A percentile compares a stretch with the other conserved stretches of the same genome.
Conservation (phyloP, 2,329 filamentous ascomycete genomes). For the Gremmenia infestans region DNA sequence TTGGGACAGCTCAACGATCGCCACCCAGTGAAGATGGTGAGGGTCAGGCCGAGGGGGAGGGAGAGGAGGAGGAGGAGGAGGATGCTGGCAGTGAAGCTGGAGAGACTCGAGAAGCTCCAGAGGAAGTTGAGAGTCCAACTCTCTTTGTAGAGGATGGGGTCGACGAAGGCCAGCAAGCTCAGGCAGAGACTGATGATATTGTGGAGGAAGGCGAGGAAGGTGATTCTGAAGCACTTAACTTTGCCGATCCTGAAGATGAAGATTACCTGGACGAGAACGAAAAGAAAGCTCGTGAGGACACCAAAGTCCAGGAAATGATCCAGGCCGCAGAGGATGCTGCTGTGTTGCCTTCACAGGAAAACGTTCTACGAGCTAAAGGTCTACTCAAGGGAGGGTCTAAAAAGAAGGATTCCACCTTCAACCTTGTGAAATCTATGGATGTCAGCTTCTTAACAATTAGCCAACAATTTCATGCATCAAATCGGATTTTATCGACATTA, state of each 20-base stretch:
- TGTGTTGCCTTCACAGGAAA: constrained; percentile 23
- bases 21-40: constrained; percentile 14
- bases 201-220: constrained; percentile 1
- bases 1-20: constrained; percentile 15
- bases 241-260: constrained; percentile 16
- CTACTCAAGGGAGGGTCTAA: constrained; percentile 50
- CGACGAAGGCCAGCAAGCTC: neutral
- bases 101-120: neutral
- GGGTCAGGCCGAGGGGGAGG: constrained; percentile 5
- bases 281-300: constrained; percentile 30
- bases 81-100: constrained; percentile 10
- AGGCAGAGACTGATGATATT: neutral
- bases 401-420: constrained; percentile 54
- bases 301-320: constrained; percentile 31
- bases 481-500: constrained; percentile 34
- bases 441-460: constrained; percentile 21
- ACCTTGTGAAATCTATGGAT: constrained; percentile 36
- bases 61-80: constrained; percentile 12
- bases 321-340: constrained; percentile 26
- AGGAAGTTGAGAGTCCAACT: constrained; percentile 1
- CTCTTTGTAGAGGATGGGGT: constrained; percentile 9
- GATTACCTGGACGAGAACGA: constrained; percentile 28
- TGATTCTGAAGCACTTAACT: neutral
- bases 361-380: constrained; percentile 22
- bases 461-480: constrained; percentile 36